Evolutionary conservation across 352 stramenopile genomes (phyloP), one percentile per base, ranked within the genome.

Genomic region (Plasmopara viticola): DNA sequence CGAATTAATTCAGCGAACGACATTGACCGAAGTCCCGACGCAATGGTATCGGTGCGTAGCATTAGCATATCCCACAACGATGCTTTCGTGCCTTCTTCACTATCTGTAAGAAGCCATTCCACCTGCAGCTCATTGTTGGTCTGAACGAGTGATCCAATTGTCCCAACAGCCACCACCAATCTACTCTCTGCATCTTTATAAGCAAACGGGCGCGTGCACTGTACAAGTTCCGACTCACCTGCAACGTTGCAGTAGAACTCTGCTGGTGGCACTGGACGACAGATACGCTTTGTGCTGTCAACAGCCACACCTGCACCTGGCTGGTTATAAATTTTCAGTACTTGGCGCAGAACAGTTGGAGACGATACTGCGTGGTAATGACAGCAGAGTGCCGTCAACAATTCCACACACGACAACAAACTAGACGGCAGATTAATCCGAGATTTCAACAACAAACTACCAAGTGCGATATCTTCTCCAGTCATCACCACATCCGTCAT

Each of bases 61-160:
- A 75, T 54, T n/a, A 86, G n/a, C 8, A 70, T 55, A 53, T 86
- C 73, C 75, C 73, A 89, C 18, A 84, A 44, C 1, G 29, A 43
- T 18, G 46, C 20, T 47, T 46, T 41, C 29, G 45, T 51, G 29
- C 20, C 44, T 46, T 45, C 45, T 14, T 39, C 30, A 2, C 8
- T 44, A 31, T 58, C 34, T 34, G 38, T 28, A 46, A 69, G 49
- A 15, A 70, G 44, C 77, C 77, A 87, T 51, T 79, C 65, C 9
- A 87, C 70, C 25, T 67, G 51, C 9, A 66, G 49, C 29, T 33
- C 47, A 30, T 74, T 68, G 17, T 9, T 42, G 33, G 34, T 57
- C 12, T 44, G 44, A 28, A 58, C 42, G 13, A 65, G 40, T 6
- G 35, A 46, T 12, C 78, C 78, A 15, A 66, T 43, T 6, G 73